Base-by-base conservation (phyloP, 2,329 filamentous ascomycete genomes). In the Ilyonectria sp. region DNA sequence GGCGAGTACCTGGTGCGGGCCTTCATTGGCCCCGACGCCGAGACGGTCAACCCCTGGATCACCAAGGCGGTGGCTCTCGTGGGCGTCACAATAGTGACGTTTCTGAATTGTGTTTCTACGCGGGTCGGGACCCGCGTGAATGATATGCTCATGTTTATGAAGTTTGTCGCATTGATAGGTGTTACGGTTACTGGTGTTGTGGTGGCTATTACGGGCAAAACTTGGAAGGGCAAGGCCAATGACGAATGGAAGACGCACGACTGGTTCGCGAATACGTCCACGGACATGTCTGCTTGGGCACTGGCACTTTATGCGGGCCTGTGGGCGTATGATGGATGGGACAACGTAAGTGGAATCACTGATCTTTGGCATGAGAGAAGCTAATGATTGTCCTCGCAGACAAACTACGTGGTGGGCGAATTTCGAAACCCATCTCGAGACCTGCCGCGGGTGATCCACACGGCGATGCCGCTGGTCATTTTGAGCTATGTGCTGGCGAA, bases 271-370 rank as follows among this genome's bases (percentile, higher is more conserved):
- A 91, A 92, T 63, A 98, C 95, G 5, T 94, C 89, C 70, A 89
- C 86, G 15, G 92, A 95, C 78, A 87, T 93, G 57, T 97, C 92
- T 53, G 91, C 91, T 72, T 98, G 95, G 93, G 96, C 96, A 3
- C 92, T 99, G 53, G 96, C 96, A 0, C 83, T 99, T 53, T 99
- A 99, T 79, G 95, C 94, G 17, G 96, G 96, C 9, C 86, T 99
- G 6, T 99, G 96, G 96, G 96, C 96, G 1, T 99, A 96, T 82
- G 96, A 99, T 79, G 96, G 96, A 33, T 99, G 96, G 96, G 96
- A 99, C 79, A 99, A 99, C 80, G 94, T 96, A 83, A 84, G 92
- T 86, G 49, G 29, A n/a, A 15, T n/a, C 21, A 5, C 31, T 23
- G 11, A 4, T 10, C 7, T 37, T 13, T 7, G 23, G 17, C 43